phyloP scores from a whole-genome alignment of 768 basidiomycete species.

The Porpolomopsis calyptriformis region DNA sequence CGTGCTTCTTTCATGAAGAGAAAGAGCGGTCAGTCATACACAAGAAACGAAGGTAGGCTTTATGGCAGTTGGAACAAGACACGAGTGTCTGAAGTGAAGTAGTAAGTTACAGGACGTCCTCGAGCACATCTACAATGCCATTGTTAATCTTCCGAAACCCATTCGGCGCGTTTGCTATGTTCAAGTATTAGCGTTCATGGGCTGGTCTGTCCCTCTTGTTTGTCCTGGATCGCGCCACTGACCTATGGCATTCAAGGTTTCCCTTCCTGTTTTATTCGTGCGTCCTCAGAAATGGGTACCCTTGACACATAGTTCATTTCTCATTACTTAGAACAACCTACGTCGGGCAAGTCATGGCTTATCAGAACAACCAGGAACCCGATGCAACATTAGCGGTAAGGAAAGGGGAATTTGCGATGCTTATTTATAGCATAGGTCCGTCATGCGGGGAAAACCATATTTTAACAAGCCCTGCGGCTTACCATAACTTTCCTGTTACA shows the following conservation, averaged over 20 bases:
- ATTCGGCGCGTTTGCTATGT: constrained; percentile 87
- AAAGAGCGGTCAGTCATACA: constrained; percentile 43
- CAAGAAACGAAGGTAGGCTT: constrained; percentile 30
- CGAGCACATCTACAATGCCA: constrained; percentile 63
- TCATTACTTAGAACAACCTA: constrained; percentile 67
- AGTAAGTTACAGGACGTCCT: constrained; percentile 66
- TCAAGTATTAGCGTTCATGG: constrained; percentile 94
- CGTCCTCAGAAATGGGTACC: constrained; percentile 15
- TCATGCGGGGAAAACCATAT: constrained; percentile 8
- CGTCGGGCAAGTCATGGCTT: constrained; percentile 88
- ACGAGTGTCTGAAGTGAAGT: background rate
- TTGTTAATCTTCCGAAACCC: constrained; percentile 68
- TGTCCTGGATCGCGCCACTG: background rate
- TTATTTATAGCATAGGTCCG: constrained; percentile 81
- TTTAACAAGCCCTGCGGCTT: constrained; percentile 7
- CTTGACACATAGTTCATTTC: background rate
- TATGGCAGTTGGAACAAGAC: background rate
- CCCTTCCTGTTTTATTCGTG: constrained; percentile 91
- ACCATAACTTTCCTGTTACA: constrained; percentile 26
- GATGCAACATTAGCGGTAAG: constrained; percentile 76
- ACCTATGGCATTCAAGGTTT: constrained; percentile 45
- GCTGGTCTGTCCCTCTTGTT: constrained; percentile 47
- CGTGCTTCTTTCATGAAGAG: constrained; percentile 80
- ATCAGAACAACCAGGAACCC: constrained; percentile 62
- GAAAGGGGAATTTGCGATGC: constrained; percentile 79